Conservation (phyloP, 257 asterid species). For the Salvia miltiorrhiza region DNA sequence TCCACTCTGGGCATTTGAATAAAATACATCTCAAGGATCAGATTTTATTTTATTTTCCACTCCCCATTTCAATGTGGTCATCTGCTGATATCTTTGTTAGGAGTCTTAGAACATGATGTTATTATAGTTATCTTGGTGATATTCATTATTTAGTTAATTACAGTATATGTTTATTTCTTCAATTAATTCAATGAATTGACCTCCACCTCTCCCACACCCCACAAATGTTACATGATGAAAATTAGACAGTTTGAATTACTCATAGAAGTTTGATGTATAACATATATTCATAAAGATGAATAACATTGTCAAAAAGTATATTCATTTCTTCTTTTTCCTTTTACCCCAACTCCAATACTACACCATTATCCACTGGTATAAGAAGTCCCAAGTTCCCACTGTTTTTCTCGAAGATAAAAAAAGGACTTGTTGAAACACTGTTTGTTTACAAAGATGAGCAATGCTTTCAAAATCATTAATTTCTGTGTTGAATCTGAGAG, state of each 20-base stretch:
- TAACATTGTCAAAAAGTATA: neutral
- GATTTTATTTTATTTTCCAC: neutral
- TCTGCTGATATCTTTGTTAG: constrained; percentile 19
- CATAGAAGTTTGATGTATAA: neutral
- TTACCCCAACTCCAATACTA: neutral
- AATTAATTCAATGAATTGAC: neutral
- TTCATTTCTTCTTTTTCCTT: neutral
- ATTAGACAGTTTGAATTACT: neutral
- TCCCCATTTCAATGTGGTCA: neutral
- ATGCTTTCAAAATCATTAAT: neutral
- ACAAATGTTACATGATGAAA: neutral
- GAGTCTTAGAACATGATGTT: constrained; percentile 9
- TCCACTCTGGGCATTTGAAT: constrained; percentile 13
- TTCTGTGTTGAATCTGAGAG: neutral
- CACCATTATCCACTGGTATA: too few relatives aligned
- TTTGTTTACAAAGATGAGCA: neutral
- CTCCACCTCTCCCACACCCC: neutral
- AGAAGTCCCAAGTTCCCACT: neutral
- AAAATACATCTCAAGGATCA: neutral
- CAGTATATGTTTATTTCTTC: neutral
- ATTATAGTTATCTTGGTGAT: neutral
- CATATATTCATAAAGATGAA: neutral
- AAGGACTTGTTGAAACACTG: neutral
- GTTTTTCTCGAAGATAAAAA: neutral
- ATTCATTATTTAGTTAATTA: neutral